Base-by-base conservation (phyloP, 495 filamentous ascomycete species). In the Terfezia claveryi region DNA sequence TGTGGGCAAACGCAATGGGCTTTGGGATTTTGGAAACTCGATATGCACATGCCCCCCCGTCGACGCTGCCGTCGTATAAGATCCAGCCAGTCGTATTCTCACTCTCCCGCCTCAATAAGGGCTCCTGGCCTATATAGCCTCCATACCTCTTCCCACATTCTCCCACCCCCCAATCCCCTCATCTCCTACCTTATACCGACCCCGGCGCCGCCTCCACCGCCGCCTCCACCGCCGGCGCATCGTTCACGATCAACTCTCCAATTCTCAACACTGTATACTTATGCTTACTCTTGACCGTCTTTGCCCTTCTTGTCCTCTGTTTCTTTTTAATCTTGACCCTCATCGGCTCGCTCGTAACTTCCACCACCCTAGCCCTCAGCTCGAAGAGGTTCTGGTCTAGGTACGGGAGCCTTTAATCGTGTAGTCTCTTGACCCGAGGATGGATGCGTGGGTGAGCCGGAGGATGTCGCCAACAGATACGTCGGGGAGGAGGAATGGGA, bases 251-350 rank as follows among this genome's bases (percentile, higher is more conserved):
- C 8, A 46, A 46, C 41, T 94, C 84, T 67, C 79, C 79, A 32
- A 96, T 78, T 68, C 78, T 72, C 72, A 98, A 61, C 0, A 93
- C 70, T n/a, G 92, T 98, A 69, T 79, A 88, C 63, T 73, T 71
- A 63, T 92, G 84, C 75, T 96, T 93, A 71, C 83, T 95, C 67
- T 69, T 76, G 14, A 87, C 80, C 38, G 66, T 73, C 72, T 79
- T 83, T 10, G 78, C 74, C 62, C 79, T 78, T 64, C 92, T 73
- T 64, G 81, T 76, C 72, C 91, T 79, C 69, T 80, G 68, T 79
- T 95, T 95, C 63, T 83, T 96, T 83, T 96, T 96, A 74, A 87
- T 76, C 71, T 84, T 83, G 55, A 85, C 66, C 56, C 86, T 72
- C 75, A 94, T 67, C 49, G 92, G 92, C 75, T 96, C 91, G 17